phyloP scores from a whole-genome alignment of 2,329 filamentous ascomycete genomes.

The Atkinsonella texensis region DNA sequence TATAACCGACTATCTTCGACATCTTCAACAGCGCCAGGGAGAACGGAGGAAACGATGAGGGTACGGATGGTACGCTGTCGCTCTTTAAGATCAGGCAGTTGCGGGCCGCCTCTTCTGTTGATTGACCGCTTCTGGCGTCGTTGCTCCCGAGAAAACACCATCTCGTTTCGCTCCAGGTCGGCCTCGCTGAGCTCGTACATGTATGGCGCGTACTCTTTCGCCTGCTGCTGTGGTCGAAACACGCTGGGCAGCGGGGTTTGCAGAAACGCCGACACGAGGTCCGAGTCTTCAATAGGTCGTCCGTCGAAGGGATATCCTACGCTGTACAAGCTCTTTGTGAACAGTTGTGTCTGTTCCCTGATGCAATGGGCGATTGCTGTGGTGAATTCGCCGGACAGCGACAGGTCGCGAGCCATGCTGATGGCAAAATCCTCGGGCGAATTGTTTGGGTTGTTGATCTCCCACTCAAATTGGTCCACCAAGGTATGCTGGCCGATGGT shows the following conservation, averaged over 20 bases:
- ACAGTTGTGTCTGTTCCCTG: conserved; percentile 88
- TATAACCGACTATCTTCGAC: conserved; percentile 80
- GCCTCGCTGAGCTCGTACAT: conserved; percentile 88
- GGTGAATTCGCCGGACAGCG: conserved; percentile 87
- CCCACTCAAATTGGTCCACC: conserved; percentile 97
- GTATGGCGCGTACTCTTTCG: conserved; percentile 88
- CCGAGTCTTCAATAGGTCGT: conserved; percentile 80
- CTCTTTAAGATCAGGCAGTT: conserved; percentile 91
- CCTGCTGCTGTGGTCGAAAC: conserved; percentile 82
- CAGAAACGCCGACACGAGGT: conserved; percentile 75
- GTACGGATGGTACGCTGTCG: conserved; percentile 87
- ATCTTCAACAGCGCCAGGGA: conserved; percentile 71
- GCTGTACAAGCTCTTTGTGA: conserved; percentile 85
- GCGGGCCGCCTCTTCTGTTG: conserved; percentile 83
- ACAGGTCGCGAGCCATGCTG: conserved; percentile 80
- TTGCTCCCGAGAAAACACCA: conserved; percentile 88
- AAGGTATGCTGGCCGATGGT: conserved; percentile 91
- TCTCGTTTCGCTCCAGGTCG: conserved; percentile 80
- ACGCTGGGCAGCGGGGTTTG: conserved; percentile 71
- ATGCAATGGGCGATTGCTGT: conserved; percentile 98
- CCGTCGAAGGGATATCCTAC: conserved; percentile 93
- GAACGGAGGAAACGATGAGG: conserved; percentile 79
- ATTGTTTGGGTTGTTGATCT: conserved; percentile 90
- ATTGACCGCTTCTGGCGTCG: conserved; percentile 89
- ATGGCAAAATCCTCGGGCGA: conserved; percentile 89